These are phyloP conservation scores for Candida odintsovae DNA, from an alignment of 805 yeast genomes.

Conservation along the genomic window DNA sequence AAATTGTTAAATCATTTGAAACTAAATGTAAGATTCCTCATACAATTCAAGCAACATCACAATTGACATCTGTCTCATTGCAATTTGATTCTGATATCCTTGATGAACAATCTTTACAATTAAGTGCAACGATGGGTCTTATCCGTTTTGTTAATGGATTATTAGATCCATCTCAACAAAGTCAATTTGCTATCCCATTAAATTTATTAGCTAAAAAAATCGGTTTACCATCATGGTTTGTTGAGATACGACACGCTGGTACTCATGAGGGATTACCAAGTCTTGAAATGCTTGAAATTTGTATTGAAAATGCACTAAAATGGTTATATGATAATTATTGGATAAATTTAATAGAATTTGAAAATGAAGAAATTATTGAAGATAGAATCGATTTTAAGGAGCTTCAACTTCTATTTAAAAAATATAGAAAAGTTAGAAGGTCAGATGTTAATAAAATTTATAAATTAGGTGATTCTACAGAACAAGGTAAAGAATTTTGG, in stretches of 20 bases:
- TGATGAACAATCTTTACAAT: conserved; percentile 3
- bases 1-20: conserved; percentile 11
- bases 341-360: conserved; percentile 31
- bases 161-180: conserved; percentile 80
- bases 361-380: conserved; percentile 8
- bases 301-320: conserved; percentile 51
- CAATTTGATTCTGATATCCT: not conserved
- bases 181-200: conserved; percentile 72
- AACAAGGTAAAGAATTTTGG: conserved; percentile 39
- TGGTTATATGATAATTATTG: conserved; percentile 81
- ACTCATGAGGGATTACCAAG: conserved; percentile 86
- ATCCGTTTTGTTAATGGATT: conserved; percentile 88
- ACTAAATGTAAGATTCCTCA: conserved; percentile 16
- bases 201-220: conserved; percentile 64
- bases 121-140: conserved; percentile 48
- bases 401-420: conserved; percentile 35
- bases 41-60: conserved; percentile 13
- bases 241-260: conserved; percentile 83
- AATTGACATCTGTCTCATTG: conserved; percentile 9
- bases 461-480: conserved; percentile 39
- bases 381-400: conserved; percentile 27
- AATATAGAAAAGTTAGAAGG: conserved; percentile 45
- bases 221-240: conserved; percentile 73
- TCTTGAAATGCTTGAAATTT: conserved; percentile 57
- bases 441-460: conserved; percentile 32